Evolutionary conservation across 2,329 filamentous ascomycete genomes (phyloP), one percentile per base, ranked within the genome.

Genomic region (Aspergillus felis): DNA sequence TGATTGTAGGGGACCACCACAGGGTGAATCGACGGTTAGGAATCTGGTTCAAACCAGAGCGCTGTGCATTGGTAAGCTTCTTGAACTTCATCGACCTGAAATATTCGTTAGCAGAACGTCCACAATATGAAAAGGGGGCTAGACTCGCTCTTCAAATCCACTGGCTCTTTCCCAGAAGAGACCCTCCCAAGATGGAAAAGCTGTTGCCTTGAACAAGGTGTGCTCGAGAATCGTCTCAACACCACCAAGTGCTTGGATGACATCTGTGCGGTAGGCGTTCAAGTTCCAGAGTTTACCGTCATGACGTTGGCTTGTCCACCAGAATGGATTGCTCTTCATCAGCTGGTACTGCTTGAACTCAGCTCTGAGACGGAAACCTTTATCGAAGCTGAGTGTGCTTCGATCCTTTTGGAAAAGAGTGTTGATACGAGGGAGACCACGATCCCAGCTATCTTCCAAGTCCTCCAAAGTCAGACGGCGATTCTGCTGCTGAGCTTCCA

Each of bases 41-140:
- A 71, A 99, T 99, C 71, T 99, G 94, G 72, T 97, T 97, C 29
- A 99, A 76, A 91, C 94, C 94, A 22, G 91, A 96, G 66, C 94
- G 84, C 74, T 99, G 94, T 0, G 94, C 94, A 68, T 99, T 99
- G 0, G 94, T 99, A 59, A 99, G 80, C 75, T 99, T 99, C 78
- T 99, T 99, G 82, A 97, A 99, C 64, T 97, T 96, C 94, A 99
- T n/a, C n/a, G n/a, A n/a, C n/a, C n/a, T n/a, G n/a, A n/a, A n/a
- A n/a, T n/a, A n/a, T n/a, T n/a, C n/a, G n/a, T n/a, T n/a, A n/a
- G n/a, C n/a, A n/a, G n/a, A n/a, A n/a, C n/a, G n/a, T n/a, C n/a
- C n/a, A n/a, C n/a, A n/a, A n/a, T n/a, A n/a, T n/a, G n/a, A n/a
- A n/a, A n/a, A n/a, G n/a, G n/a, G n/a, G n/a, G n/a, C n/a, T n/a